phyloP scores from a whole-genome alignment of 805 yeast genomes.

The Metschnikowia peoriensis region DNA sequence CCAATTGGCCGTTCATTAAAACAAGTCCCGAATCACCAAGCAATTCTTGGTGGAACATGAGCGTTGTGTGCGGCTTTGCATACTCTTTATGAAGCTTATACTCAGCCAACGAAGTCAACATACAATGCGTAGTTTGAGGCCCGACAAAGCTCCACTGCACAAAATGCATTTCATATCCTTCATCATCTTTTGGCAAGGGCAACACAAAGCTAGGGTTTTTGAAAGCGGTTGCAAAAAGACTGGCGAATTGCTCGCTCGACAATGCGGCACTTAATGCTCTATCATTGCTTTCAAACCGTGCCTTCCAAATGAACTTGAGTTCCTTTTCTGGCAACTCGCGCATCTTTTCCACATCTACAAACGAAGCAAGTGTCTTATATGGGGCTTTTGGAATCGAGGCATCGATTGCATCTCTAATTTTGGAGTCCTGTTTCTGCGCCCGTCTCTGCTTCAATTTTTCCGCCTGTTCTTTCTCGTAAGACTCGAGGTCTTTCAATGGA shows the following conservation, averaged over 20 bases:
- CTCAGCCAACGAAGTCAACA: conserved; percentile 89
- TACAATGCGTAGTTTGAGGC: conserved; percentile 77
- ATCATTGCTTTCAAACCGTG: conserved; percentile 67
- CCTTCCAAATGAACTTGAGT: conserved; percentile 83
- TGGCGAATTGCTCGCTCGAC: conserved; percentile 55
- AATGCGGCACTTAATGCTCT: conserved; percentile 65
- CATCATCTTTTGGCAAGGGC: conserved; percentile 71
- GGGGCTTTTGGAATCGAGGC: conserved; percentile 44
- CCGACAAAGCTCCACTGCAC: conserved; percentile 94
- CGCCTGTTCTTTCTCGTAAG: conserved; percentile 43
- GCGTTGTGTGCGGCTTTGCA: conserved; percentile 93
- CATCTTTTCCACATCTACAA: conserved; percentile 66
- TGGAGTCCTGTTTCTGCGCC: conserved; percentile 22
- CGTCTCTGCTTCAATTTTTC: conserved; percentile 23
- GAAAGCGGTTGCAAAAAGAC: conserved; percentile 63
- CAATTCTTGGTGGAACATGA: conserved; percentile 83
- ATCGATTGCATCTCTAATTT: conserved; percentile 32
- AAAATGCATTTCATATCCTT: conserved; percentile 78
- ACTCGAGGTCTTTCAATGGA: conserved; percentile 67
- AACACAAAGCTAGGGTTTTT: conserved; percentile 81
- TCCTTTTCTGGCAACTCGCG: conserved; percentile 55
- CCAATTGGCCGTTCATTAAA: conserved; percentile 84
- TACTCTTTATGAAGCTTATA: conserved; percentile 86
- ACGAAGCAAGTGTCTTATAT: conserved; percentile 70
- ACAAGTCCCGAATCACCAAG: conserved; percentile 57